These are phyloP conservation scores for Trichoderma virens DNA, from an alignment of 495 filamentous ascomycete species.

Conservation along the genomic window DNA sequence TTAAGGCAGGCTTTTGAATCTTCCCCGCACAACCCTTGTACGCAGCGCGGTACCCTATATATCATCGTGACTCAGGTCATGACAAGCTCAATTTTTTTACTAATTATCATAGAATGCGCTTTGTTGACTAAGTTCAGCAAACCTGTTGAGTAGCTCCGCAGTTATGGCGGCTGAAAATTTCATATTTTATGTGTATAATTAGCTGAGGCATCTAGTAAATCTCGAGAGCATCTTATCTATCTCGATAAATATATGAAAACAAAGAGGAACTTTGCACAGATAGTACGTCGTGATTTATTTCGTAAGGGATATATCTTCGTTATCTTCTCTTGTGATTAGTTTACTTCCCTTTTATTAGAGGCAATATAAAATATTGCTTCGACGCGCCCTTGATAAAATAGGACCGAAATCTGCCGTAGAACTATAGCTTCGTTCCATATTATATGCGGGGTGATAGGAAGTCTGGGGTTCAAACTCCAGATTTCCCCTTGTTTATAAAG, in stretches of 20 bases:
- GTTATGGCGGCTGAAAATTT: not conserved
- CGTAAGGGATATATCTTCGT: not conserved
- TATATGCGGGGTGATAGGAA: not conserved
- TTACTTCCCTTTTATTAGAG: not conserved
- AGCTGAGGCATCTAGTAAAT: too few relatives aligned
- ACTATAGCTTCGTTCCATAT: conserved; percentile 5
- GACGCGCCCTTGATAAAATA: not conserved
- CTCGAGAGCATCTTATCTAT: too few relatives aligned
- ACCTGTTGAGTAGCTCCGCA: not conserved
- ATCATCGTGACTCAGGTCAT: not conserved
- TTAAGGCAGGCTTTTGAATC: not conserved
- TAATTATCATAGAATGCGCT: not conserved
- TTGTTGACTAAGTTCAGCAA: not conserved
- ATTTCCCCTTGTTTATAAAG: not conserved
- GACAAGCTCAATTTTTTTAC: not conserved
- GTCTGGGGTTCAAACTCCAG: conserved; percentile 7
- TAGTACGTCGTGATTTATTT: not conserved
- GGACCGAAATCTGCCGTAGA: conserved; percentile 9
- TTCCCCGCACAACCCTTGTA: not conserved
- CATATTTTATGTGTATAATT: not conserved
- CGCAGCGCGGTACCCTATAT: not conserved
- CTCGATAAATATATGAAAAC: not conserved
- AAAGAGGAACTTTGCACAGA: not conserved
- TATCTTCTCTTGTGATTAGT: not conserved
- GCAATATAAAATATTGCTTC: not conserved